Conservation (phyloP, 352 stramenopile species). For the Globisporangium orthogonon region DNA sequence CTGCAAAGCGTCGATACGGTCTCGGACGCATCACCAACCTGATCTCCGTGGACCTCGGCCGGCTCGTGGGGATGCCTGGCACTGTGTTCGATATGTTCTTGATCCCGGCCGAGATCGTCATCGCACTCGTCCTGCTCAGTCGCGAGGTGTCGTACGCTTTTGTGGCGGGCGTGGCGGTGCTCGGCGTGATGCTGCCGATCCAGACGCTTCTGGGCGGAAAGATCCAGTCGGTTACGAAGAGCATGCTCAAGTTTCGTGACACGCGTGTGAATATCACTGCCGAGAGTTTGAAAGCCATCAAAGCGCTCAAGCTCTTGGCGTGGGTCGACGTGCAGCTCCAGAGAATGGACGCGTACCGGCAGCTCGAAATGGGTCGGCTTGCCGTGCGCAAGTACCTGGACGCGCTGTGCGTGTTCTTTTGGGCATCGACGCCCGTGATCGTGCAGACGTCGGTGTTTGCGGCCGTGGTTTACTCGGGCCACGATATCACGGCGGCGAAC, state of each 20-base stretch:
- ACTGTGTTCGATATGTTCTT: conserved; percentile 78
- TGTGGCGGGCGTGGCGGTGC: conserved; percentile 62
- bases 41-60: conserved; percentile 71
- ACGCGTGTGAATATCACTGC: conserved; percentile 58
- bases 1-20: conserved; percentile 22
- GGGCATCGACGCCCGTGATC: conserved; percentile 83
- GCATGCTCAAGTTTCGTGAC: conserved; percentile 81
- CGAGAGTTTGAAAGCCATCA: conserved; percentile 66
- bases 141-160: conserved; percentile 84
- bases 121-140: conserved; percentile 70
- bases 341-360: conserved; percentile 41
- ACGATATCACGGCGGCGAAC: conserved; percentile 71
- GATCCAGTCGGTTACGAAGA: conserved; percentile 63
- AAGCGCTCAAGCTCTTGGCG: conserved; percentile 71
- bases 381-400: conserved; percentile 84
- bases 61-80: conserved; percentile 60
- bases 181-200: conserved; percentile 81
- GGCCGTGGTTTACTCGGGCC: conserved; percentile 58
- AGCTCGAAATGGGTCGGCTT: conserved; percentile 65
- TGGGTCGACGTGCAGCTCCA: conserved; percentile 47
- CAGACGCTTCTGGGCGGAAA: conserved; percentile 72
- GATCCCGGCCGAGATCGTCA: conserved; percentile 63
- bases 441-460: conserved; percentile 83
- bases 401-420: conserved; percentile 89
- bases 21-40: conserved; percentile 73